Conservation (phyloP, 2,329 filamentous ascomycete genomes). For the Fusarium praegraminearum region DNA sequence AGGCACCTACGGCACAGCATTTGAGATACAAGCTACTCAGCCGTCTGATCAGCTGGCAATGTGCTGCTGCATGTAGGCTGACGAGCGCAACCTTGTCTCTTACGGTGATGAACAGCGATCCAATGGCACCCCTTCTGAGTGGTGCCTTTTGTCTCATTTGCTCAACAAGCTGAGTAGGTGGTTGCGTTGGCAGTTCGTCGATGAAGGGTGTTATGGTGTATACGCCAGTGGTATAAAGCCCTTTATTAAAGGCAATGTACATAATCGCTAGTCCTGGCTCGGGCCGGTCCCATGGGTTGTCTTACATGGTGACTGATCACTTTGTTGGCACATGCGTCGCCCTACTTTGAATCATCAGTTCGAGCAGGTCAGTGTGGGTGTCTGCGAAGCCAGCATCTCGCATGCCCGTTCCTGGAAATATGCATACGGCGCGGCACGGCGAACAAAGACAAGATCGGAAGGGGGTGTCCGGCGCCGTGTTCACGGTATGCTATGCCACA, state of each 20-base stretch:
- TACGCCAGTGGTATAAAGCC: slow-evolving; percentile 22
- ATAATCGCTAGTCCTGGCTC: slow-evolving; percentile 40
- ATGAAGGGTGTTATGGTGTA: slow-evolving; percentile 27
- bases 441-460: slow-evolving; percentile 34
- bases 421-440: slow-evolving; percentile 31
- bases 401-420: slow-evolving; percentile 38
- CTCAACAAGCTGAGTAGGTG: slow-evolving; percentile 21
- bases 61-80: slow-evolving; percentile 39
- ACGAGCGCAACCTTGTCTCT: slow-evolving; percentile 35
- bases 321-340: slow-evolving; percentile 34
- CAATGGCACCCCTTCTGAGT: slow-evolving; percentile 9
- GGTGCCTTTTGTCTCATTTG: slow-evolving; percentile 23
- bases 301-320: slow-evolving; percentile 46
- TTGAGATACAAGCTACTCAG: slow-evolving; percentile 16
- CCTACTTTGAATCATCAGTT: slow-evolving; percentile 28
- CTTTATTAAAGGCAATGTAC: slow-evolving; percentile 13
- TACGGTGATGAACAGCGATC: slow-evolving; percentile 5
- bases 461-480: slow-evolving; percentile 25
- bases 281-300: slow-evolving; percentile 49
- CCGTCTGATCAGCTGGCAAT: slow-evolving; percentile 38
- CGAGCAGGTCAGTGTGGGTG: slow-evolving; percentile 17
- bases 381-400: slow-evolving; percentile 28
- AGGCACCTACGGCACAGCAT: slow-evolving; percentile 30
- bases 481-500: slow-evolving; percentile 2
- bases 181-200: slow-evolving; percentile 35